These are phyloP conservation scores for Trichoderma pleuroti DNA, from an alignment of 2,329 filamentous ascomycete genomes.

Conservation along the genomic window DNA sequence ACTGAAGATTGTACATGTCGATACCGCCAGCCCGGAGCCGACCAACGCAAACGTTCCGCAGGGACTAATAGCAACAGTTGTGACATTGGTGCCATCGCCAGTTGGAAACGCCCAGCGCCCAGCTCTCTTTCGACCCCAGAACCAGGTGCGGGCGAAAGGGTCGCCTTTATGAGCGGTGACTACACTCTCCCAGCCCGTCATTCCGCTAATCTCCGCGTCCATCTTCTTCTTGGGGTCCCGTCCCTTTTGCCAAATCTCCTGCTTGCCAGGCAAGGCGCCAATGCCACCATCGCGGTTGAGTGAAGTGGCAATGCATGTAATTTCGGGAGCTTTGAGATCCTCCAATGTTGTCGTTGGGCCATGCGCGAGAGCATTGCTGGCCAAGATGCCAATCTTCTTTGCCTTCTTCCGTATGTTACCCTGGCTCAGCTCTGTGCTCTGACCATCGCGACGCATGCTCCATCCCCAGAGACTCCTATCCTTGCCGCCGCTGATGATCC, in stretches of 20 bases:
- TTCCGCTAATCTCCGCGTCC: constrained; percentile 68
- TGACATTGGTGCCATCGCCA: constrained; percentile 75
- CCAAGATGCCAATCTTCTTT: constrained; percentile 76
- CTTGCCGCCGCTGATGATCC: constrained; percentile 83
- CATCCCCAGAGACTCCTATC: constrained; percentile 95
- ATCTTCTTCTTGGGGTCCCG: constrained; percentile 58
- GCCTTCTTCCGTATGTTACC: constrained; percentile 84
- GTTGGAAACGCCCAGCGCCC: constrained; percentile 92
- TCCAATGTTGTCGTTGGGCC: constrained; percentile 65
- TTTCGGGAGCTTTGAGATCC: constrained; percentile 82
- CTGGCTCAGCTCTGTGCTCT: constrained; percentile 90
- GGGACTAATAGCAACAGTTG: constrained; percentile 81
- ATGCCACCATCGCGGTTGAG: constrained; percentile 94
- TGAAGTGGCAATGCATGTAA: constrained; percentile 86
- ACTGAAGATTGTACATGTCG: constrained; percentile 97
- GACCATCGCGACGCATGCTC: constrained; percentile 89
- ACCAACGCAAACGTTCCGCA: constrained; percentile 93
- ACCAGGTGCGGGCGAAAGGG: constrained; percentile 87
- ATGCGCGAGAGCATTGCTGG: constrained; percentile 52
- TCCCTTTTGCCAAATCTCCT: constrained; percentile 78
- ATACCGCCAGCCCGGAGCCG: constrained; percentile 80
- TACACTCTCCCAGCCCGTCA: constrained; percentile 95
- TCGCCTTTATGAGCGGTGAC: constrained; percentile 89
- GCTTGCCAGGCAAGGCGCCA: constrained; percentile 74
- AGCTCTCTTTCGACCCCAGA: constrained; percentile 91